Evolutionary conservation across 2,329 filamentous ascomycete species (phyloP), one percentile per base, ranked within the genome.

Genomic region (Venturiaceae sp.): DNA sequence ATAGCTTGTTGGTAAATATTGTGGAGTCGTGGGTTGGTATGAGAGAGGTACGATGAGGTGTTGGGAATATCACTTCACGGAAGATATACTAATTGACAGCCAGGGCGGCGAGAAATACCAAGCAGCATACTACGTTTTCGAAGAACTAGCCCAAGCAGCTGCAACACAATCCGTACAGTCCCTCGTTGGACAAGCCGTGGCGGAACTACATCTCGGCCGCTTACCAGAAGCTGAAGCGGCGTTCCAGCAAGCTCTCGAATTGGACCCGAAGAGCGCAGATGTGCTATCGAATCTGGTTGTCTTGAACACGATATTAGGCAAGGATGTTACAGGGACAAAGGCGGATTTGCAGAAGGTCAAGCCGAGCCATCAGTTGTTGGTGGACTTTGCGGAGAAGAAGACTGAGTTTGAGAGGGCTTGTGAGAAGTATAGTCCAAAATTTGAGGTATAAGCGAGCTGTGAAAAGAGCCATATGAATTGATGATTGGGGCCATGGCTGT

Each of bases 31-130:
- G 92, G 94, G 88, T 96, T 63, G 92, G 91, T 30, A 74, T 97
- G 72, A 82, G 94, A 72, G 78, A 92, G 73, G 90, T 94, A 81
- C 62, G 81, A 19, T 30, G n/a, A 53, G 3, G 21, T 28, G n/a
- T 36, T 8, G 3, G 5, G 4, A n/a, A 33, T 53, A 23, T 34
- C 47, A 32, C 28, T 3, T n/a, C 11, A 19, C 11, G 21, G 9
- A 7, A 50, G 30, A 13, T 11, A 73, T 63, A 76, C 60, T 58
- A 54, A 61, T n/a, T 33, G 36, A 23, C 6, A 57, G 28, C n/a
- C 61, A 95, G 87, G 92, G 92, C 68, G 92, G 92, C 64, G 91
- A 96, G 66, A 94, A 90, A 72, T 97, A 97, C 74, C 94, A 97
- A 69, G 89, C 94, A 69, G 87, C 92, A 19, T 97, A 95, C 75